Evolutionary conservation across 768 basidiomycete genomes (phyloP).

Genomic region (Russula virescens): DNA sequence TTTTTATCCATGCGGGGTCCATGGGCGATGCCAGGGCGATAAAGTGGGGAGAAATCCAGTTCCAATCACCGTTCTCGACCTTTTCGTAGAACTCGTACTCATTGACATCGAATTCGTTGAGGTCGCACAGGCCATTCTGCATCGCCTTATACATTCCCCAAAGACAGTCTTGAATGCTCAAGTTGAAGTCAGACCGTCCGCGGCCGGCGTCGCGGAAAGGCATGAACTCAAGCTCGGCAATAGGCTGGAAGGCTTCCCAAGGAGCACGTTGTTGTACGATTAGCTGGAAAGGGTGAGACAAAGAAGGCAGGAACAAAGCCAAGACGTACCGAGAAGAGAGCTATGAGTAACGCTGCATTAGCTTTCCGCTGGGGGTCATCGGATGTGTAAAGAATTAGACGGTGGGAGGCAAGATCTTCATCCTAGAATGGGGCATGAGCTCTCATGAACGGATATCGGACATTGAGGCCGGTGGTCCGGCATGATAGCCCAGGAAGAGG

Average conservation of each 20-base stretch:
- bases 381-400: constrained; percentile 84
- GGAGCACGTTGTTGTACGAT: constrained; percentile 86
- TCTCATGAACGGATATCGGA: neutral
- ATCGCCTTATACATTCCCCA: constrained; percentile 87
- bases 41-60: constrained; percentile 88
- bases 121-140: constrained; percentile 88
- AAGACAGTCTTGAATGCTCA: constrained; percentile 87
- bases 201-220: constrained; percentile 94
- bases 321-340: constrained; percentile 78
- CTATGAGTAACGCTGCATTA: constrained; percentile 91
- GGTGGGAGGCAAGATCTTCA: constrained; percentile 60
- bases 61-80: constrained; percentile 94
- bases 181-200: constrained; percentile 86
- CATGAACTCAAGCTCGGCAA: constrained; percentile 89
- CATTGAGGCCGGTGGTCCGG: constrained; percentile 7
- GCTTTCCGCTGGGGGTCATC: constrained; percentile 83
- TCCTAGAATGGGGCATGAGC: constrained; percentile 45
- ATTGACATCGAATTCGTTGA: constrained; percentile 88
- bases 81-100: constrained; percentile 95
- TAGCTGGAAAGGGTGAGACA: constrained; percentile 48
- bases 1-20: constrained; percentile 75
- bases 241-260: constrained; percentile 92
- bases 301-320: neutral
- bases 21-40: constrained; percentile 93
- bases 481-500: neutral